These are phyloP conservation scores for Arachnopeziza araneosa DNA, from an alignment of 2,329 filamentous ascomycete species.

Conservation along the genomic window DNA sequence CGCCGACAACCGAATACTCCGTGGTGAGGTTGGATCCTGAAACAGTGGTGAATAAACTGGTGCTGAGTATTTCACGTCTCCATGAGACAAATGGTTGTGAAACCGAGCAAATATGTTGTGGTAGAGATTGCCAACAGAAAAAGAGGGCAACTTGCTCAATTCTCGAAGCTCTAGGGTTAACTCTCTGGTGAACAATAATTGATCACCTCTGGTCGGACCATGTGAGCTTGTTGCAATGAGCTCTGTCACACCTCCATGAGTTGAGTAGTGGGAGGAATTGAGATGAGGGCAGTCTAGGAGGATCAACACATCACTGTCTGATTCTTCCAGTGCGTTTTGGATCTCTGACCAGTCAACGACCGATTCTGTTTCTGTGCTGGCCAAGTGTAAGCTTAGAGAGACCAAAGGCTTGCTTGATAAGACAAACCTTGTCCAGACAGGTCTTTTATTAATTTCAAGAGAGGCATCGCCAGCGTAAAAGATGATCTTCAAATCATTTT, in stretches of 20 bases:
- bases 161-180: conserved; percentile 16
- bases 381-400: neutral
- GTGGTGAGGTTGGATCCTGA: conserved; percentile 12
- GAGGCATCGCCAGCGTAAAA: conserved; percentile 19
- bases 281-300: conserved; percentile 17
- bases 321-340: conserved; percentile 15
- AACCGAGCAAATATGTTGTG: conserved; percentile 20
- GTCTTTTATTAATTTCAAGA: conserved; percentile 5
- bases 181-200: conserved; percentile 9
- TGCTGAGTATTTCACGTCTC: conserved; percentile 3
- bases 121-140: conserved; percentile 21
- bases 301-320: conserved; percentile 16
- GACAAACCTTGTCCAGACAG: conserved; percentile 18
- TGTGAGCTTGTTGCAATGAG: conserved; percentile 16
- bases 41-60: conserved; percentile 14
- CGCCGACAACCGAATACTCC: conserved; percentile 19
- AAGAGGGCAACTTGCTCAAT: conserved; percentile 17
- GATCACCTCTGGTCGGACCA: neutral
- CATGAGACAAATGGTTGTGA: conserved; percentile 10
- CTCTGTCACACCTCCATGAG: conserved; percentile 15
- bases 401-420: neutral
- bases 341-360: conserved; percentile 1
- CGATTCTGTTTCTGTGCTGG: neutral
- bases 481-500: conserved; percentile 21
- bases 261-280: neutral